These are phyloP conservation scores for Eragrostis nindensis DNA, from an alignment of 176 grass and related monocot genomes.

Conservation along the genomic window DNA sequence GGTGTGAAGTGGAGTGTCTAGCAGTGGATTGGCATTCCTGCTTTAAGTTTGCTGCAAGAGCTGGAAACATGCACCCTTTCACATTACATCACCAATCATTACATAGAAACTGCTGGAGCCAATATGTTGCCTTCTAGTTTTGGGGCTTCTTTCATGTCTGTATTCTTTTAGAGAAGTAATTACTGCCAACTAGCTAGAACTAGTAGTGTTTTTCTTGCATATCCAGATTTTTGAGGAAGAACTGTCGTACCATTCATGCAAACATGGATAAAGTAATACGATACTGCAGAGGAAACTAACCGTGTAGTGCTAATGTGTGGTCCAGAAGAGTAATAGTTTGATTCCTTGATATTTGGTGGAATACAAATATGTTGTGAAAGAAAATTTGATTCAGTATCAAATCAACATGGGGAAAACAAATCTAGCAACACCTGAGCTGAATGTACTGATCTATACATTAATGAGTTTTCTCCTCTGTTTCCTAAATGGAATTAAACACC, in stretches of 20 bases:
- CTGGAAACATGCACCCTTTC: not conserved
- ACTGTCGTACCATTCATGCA: not conserved
- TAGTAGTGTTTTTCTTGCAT: not conserved
- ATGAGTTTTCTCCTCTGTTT: slow-evolving; percentile 1
- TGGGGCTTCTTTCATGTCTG: not conserved
- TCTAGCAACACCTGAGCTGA: not conserved
- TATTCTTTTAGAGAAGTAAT: not conserved
- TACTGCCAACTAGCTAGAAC: not conserved
- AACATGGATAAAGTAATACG: not conserved
- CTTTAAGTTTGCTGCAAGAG: slow-evolving; percentile 1
- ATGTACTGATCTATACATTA: not conserved
- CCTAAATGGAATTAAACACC: no score
- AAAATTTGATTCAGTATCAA: not conserved
- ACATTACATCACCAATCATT: not conserved
- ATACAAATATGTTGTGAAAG: not conserved
- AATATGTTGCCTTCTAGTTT: not conserved
- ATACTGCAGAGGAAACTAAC: not conserved
- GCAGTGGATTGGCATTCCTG: not conserved
- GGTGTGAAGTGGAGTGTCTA: not conserved
- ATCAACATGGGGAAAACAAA: not conserved
- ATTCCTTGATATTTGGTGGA: not conserved
- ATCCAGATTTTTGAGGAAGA: not conserved
- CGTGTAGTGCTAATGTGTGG: not conserved
- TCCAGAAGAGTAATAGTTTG: not conserved
- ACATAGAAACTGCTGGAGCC: not conserved